These are phyloP conservation scores for Amanita pallidorosea DNA, from an alignment of 768 basidiomycete genomes.

Conservation along the genomic window DNA sequence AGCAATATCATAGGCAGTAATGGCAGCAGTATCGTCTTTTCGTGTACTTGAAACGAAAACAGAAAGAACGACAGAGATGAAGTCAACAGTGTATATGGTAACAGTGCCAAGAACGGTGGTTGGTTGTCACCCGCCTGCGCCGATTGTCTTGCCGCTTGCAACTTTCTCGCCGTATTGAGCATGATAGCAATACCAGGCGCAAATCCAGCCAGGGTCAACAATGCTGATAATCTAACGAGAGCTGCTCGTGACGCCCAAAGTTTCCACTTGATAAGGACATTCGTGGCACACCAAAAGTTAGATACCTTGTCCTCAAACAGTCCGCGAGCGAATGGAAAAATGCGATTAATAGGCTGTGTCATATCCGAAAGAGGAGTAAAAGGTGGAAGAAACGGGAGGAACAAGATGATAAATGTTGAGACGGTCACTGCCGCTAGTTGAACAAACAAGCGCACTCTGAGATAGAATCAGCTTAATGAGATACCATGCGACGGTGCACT, in stretches of 20 bases:
- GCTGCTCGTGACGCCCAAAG: slow-evolving; percentile 31
- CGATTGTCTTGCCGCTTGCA: slow-evolving; percentile 8
- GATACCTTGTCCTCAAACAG: slow-evolving; percentile 95
- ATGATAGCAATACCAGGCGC: slow-evolving; percentile 43
- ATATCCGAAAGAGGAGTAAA: slow-evolving; percentile 40
- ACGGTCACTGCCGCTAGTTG: slow-evolving; percentile 55
- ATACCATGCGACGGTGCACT: slow-evolving; percentile 11
- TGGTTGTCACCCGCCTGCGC: slow-evolving; percentile 11
- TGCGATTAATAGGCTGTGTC: slow-evolving; percentile 60
- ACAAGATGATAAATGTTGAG: slow-evolving; percentile 55
- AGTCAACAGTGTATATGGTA: slow-evolving; percentile 73
- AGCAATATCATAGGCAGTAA: slow-evolving; percentile 77
- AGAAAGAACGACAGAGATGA: slow-evolving; percentile 90
- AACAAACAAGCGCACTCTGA: slow-evolving; percentile 43
- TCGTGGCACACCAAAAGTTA: slow-evolving; percentile 94
- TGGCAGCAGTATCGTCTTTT: slow-evolving; percentile 84
- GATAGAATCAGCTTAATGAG: not conserved
- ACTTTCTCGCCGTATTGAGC: slow-evolving; percentile 23
- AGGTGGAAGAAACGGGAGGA: slow-evolving; percentile 72
- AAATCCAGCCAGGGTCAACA: slow-evolving; percentile 62
- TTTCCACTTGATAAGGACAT: slow-evolving; percentile 84
- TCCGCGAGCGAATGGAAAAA: slow-evolving; percentile 88
- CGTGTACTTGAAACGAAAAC: slow-evolving; percentile 95
- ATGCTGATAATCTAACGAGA: slow-evolving; percentile 57
- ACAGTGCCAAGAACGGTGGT: slow-evolving; percentile 47